Evolutionary conservation across 768 basidiomycete genomes (phyloP).

Genomic region (Kwoniella botswanensis): DNA sequence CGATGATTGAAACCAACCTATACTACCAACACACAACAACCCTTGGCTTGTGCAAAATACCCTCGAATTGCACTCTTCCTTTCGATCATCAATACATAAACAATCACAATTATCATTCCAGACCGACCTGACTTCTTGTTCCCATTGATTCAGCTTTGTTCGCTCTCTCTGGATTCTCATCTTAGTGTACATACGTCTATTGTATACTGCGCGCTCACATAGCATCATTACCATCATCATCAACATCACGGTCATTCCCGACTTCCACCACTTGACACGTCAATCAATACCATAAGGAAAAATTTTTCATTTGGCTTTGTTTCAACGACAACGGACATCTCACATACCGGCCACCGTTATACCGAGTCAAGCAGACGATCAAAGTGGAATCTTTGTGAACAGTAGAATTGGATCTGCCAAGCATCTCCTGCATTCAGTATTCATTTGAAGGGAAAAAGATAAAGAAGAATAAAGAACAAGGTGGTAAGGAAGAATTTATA

Average conservation of each 20-base stretch:
- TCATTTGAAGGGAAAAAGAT: neutral
- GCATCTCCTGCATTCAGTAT: neutral
- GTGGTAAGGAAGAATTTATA: neutral
- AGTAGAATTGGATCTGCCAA: neutral
- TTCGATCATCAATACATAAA: neutral
- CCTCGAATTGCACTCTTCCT: neutral
- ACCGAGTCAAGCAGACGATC: neutral
- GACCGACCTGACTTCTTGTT: neutral
- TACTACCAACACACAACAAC: neutral
- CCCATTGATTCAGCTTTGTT: neutral
- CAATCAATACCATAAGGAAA: neutral
- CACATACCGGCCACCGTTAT: neutral
- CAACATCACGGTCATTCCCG: conserved; percentile 7
- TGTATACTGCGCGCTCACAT: conserved; percentile 6
- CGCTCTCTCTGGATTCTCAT: neutral
- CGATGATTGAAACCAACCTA: neutral
- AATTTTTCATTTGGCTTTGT: neutral
- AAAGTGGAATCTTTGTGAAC: neutral
- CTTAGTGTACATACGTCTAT: neutral
- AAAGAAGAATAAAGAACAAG: neutral
- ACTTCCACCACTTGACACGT: neutral
- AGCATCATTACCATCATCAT: neutral
- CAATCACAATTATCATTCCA: neutral
- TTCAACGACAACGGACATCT: neutral
- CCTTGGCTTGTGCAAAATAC: neutral